These are phyloP conservation scores for Calonectria multiphialidica DNA, from an alignment of 2,329 filamentous ascomycete genomes.

Conservation along the genomic window DNA sequence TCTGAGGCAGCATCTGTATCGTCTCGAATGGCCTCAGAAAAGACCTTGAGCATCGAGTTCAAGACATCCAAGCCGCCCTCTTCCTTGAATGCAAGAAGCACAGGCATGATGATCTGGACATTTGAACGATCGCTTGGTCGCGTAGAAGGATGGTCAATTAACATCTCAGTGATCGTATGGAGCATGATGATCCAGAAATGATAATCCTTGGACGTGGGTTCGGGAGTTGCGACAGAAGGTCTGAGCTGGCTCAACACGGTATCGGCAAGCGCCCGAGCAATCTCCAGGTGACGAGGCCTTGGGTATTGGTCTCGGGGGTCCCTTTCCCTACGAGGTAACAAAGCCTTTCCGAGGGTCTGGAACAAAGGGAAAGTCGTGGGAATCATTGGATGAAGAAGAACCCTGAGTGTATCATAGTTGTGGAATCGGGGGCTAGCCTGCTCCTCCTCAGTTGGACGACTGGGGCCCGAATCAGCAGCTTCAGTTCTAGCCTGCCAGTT, in stretches of 20 bases:
- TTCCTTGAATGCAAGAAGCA: constrained; percentile 89
- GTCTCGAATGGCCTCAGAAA: constrained; percentile 55
- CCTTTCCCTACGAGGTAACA: constrained; percentile 78
- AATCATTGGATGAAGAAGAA: constrained; percentile 82
- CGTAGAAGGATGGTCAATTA: constrained; percentile 72
- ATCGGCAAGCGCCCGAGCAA: constrained; percentile 77
- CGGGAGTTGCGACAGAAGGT: constrained; percentile 54
- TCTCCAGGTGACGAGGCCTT: constrained; percentile 64
- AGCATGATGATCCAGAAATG: constrained; percentile 87
- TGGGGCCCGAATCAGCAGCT: constrained; percentile 37
- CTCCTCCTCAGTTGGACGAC: constrained; percentile 57
- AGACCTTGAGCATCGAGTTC: constrained; percentile 78
- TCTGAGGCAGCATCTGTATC: constrained; percentile 56
- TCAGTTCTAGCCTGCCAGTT: constrained; percentile 41
- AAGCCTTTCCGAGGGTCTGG: constrained; percentile 84
- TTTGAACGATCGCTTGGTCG: constrained; percentile 62
- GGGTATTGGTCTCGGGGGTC: constrained; percentile 69
- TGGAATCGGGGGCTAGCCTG: constrained; percentile 62
- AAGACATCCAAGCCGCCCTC: constrained; percentile 80
- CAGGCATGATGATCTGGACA: constrained; percentile 75
- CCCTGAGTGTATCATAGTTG: constrained; percentile 83
- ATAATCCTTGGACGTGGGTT: constrained; percentile 72
- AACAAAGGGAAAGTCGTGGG: constrained; percentile 87
- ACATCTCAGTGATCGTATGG: constrained; percentile 80
- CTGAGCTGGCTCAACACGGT: constrained; percentile 77